Base-by-base conservation (phyloP, 106 monocot species). In the Iris macrosiphon region DNA sequence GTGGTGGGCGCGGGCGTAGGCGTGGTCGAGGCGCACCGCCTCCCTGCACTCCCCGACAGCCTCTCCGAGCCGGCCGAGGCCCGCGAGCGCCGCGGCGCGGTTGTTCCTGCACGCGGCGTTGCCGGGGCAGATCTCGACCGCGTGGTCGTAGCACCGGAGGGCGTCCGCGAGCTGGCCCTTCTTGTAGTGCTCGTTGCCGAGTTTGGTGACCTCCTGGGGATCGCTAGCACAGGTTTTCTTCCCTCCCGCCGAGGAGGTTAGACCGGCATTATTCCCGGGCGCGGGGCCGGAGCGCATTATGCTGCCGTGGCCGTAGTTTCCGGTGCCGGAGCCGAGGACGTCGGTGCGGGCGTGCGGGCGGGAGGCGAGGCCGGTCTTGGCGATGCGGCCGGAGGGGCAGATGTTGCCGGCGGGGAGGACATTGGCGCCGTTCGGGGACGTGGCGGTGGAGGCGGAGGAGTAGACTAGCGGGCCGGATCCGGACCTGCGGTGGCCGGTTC, bases 301-400 rank as follows among this genome's bases (percentile, higher is more conserved):
- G 55, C 81, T 81, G 5, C 86, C 81, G 41, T 87, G 86, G 0
- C 86, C 86, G 56, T 87, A 87, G 45, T 74, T 77, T n/a, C 76
- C 81, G 2, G 74, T 81, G 5, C 86, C 86, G 1, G 73, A 56
- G 4, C 78, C 75, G 27, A 87, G 67, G 41, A 87, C 82, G 27
- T 87, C 87, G 34, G 61, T 64, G 44, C 81, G 53, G 21, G 70
- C 41, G 5, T 71, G 7, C 28, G 25, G 20, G 28, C 61, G 56
- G 40, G 12, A n/a, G 29, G 56, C 41, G 67, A 74, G 67, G 24
- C 71, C 77, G 11, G 60, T 46, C 49, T 70, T 86, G 10, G 22
- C 60, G 4, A 81, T 50, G 67, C 55, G 81, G 11, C 86, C 86
- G 17, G 86, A 81, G 5, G 81, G 86, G 62, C 76, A 87, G 13